Evolutionary conservation across 352 stramenopile species (phyloP).

Genomic region (Phytophthora agathidicida): DNA sequence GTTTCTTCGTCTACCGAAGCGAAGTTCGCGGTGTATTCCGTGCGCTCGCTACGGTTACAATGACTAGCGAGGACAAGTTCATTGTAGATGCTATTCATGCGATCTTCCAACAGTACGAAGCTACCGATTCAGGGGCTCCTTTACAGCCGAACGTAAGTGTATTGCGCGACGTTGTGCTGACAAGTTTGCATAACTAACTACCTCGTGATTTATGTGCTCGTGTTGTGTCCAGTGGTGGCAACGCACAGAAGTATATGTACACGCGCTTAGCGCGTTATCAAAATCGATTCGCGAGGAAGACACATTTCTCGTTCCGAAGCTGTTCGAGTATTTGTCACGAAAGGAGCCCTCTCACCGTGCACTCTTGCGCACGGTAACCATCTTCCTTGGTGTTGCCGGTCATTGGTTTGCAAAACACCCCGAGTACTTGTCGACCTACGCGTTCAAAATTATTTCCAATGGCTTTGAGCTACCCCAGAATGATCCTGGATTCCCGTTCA

Average conservation of each 20-base stretch:
- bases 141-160: constrained; percentile 46
- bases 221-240: constrained; percentile 63
- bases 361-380: constrained; percentile 63
- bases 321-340: constrained; percentile 78
- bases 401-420: constrained; percentile 82
- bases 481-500: constrained; percentile 49
- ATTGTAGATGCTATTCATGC: constrained; percentile 75
- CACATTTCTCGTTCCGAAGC: constrained; percentile 67
- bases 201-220: not conserved
- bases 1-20: constrained; percentile 71
- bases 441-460: constrained; percentile 76
- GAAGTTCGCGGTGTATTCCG: constrained; percentile 80
- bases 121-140: constrained; percentile 41
- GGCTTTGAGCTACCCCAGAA: constrained; percentile 60
- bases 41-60: constrained; percentile 73
- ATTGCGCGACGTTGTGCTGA: not conserved
- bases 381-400: constrained; percentile 72
- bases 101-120: constrained; percentile 79
- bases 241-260: constrained; percentile 82
- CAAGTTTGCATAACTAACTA: constrained; percentile 14
- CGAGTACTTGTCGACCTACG: constrained; percentile 53
- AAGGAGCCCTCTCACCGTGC: constrained; percentile 67
- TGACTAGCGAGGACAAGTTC: constrained; percentile 77
- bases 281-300: constrained; percentile 85
- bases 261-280: constrained; percentile 78